phyloP scores from a whole-genome alignment of 331 rosid species.

The Arachis monticola region DNA sequence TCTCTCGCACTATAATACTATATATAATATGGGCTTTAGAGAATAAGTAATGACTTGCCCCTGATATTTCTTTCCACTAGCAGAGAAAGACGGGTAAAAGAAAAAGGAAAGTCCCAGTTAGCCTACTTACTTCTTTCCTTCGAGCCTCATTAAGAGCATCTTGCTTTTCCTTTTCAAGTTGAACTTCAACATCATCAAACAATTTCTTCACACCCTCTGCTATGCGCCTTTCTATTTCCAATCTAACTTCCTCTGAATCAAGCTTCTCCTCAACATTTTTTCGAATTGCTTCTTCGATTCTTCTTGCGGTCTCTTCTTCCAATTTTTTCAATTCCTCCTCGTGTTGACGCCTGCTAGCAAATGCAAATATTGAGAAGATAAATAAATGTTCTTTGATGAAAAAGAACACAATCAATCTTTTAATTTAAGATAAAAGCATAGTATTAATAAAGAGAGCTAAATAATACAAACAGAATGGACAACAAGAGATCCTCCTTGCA shows the following conservation, averaged over 20 bases:
- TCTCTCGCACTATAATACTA: background rate
- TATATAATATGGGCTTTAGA: background rate
- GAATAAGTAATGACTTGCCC: background rate
- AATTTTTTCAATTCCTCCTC: constrained; percentile 69
- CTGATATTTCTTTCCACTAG: background rate
- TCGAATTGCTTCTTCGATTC: constrained; percentile 73
- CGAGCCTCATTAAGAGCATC: constrained; percentile 85
- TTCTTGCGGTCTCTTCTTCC: constrained; percentile 80
- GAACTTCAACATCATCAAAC: constrained; percentile 72
- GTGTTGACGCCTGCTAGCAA: constrained; percentile 52
- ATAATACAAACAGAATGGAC: too few species aligned
- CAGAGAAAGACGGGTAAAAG: background rate
- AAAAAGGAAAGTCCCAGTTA: background rate
- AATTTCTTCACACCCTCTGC: constrained; percentile 68
- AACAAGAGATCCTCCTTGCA: too few species aligned
- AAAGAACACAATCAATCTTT: background rate
- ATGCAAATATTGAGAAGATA: constrained; percentile 35
- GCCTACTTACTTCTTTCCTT: constrained; percentile 70
- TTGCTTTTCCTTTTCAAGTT: constrained; percentile 80
- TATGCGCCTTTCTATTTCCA: constrained; percentile 67
- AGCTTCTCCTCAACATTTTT: constrained; percentile 74
- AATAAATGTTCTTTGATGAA: constrained; percentile 16
- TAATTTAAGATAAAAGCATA: background rate
- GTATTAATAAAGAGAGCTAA: background rate
- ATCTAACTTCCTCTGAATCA: constrained; percentile 57